A percentile compares a stretch with the other conserved stretches of the same genome.
These are phyloP conservation scores for Solanum lycopersicoides DNA, from an alignment of 257 asterid species.

Conservation along the genomic window DNA sequence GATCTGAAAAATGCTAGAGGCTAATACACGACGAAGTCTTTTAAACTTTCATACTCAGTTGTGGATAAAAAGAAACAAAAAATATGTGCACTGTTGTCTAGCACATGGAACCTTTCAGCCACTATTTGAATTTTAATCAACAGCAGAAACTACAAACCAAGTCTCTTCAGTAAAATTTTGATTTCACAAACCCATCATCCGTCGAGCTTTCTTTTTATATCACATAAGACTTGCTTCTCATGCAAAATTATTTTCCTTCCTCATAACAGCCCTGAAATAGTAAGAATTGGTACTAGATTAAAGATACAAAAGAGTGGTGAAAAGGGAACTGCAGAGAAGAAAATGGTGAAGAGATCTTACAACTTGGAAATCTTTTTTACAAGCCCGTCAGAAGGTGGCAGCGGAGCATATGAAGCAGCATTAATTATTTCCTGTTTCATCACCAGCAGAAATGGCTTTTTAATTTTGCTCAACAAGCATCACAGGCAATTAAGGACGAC, in stretches of 20 bases:
- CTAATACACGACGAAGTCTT: not conserved
- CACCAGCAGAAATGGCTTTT: not conserved
- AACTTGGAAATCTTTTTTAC: not conserved
- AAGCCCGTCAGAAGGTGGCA: not conserved
- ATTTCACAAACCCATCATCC: not conserved
- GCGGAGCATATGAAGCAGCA: slow-evolving; percentile 7
- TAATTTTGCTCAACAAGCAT: not conserved
- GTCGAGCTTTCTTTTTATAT: not conserved
- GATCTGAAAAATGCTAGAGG: not conserved
- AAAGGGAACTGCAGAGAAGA: not conserved
- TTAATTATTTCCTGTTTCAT: slow-evolving; percentile 4
- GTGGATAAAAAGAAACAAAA: not conserved
- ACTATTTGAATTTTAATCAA: not conserved
- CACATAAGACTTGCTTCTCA: not conserved
- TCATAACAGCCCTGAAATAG: not conserved
- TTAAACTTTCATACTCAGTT: not conserved
- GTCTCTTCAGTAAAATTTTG: not conserved
- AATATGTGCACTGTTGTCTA: not conserved
- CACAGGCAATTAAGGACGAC: not conserved
- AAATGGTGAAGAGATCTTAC: not conserved
- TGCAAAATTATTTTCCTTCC: not conserved
- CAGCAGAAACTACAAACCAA: not conserved
- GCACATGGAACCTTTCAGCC: not conserved
- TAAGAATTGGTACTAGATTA: not conserved
- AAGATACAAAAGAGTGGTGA: not conserved